Base-by-base conservation (phyloP, 805 yeast species). In the Myxozyma kluyveri region DNA sequence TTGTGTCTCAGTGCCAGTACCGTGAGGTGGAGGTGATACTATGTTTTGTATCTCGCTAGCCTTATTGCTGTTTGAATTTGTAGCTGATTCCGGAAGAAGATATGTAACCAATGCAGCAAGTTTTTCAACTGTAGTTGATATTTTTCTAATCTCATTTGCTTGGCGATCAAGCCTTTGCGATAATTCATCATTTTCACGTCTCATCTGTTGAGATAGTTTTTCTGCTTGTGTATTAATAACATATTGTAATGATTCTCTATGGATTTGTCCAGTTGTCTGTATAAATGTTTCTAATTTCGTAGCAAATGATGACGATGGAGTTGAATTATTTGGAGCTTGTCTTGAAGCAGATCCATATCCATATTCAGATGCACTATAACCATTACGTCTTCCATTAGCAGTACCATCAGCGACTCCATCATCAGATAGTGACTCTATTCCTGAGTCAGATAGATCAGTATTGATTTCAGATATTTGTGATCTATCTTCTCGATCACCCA, bases 361-460 rank as follows among this genome's bases (percentile, higher is more conserved):
- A 12, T 12, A n/a, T n/a, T 38, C 26, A n/a, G 14, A 14, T 12
- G 35, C 17, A n/a, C 42, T 18, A n/a, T 37, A 17, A 12, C 45
- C 19, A 22, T 18, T 40, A 10, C 49, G 35, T 12, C 40, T 17
- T 3, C 21, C 27, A 19, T 7, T n/a, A 17, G 24, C 35, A 4
- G 38, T n/a, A 24, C 29, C 41, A n/a, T 26, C 35, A 6, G 22
- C 49, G 7, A n/a, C 41, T 14, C 59, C 51, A 32, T 51, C 56
- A 22, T 54, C 59, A 4, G 59, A 54, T 33, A 29, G 45, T 10
- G 51, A 46, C 32, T 54, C 59, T 21, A 51, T 35, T 12, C 51
- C 59, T 3, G 59, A 54, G 26, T 54, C 59, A 14, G 59, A 54
- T 23, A 45, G 24, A 29, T 54, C 59, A 14, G 59, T 52, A 23